A percentile compares a stretch with the other conserved stretches of the same genome.
phyloP scores from a whole-genome alignment of 2,329 filamentous ascomycete genomes.

The Penicillium expansum region DNA sequence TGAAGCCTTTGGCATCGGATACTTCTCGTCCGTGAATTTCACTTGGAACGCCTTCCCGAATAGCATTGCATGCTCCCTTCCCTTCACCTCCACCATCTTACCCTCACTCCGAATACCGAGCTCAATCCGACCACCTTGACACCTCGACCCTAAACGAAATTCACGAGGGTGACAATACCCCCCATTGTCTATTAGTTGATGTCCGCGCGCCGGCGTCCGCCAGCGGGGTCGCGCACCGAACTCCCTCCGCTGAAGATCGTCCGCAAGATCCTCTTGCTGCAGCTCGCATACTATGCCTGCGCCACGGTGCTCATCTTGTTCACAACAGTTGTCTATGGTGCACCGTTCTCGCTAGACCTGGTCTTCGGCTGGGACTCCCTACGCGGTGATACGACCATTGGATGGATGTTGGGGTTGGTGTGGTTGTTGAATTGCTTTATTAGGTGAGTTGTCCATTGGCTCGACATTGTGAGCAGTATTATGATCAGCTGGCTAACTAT shows the following conservation, averaged over 20 bases:
- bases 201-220: constrained; percentile 55
- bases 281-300: constrained; percentile 62
- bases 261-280: constrained; percentile 63
- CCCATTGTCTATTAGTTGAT: constrained; percentile 29
- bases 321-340: constrained; percentile 64
- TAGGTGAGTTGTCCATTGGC: constrained; percentile 51
- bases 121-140: constrained; percentile 4
- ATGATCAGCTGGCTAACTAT: neutral
- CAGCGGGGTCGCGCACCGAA: constrained; percentile 64
- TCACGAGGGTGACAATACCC: neutral
- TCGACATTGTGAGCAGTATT: neutral
- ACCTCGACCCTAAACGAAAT: neutral
- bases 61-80: constrained; percentile 4
- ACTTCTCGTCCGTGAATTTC: neutral
- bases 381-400: constrained; percentile 65
- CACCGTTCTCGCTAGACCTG: constrained; percentile 56
- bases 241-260: constrained; percentile 66
- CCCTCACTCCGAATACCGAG: constrained; percentile 8
- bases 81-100: neutral
- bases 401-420: constrained; percentile 66
- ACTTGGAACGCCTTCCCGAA: neutral
- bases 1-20: neutral
- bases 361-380: constrained; percentile 63
- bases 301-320: constrained; percentile 64
- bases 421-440: constrained; percentile 66